Conservation (phyloP, 2,329 filamentous ascomycete species). For the Xylariaceae sp. region DNA sequence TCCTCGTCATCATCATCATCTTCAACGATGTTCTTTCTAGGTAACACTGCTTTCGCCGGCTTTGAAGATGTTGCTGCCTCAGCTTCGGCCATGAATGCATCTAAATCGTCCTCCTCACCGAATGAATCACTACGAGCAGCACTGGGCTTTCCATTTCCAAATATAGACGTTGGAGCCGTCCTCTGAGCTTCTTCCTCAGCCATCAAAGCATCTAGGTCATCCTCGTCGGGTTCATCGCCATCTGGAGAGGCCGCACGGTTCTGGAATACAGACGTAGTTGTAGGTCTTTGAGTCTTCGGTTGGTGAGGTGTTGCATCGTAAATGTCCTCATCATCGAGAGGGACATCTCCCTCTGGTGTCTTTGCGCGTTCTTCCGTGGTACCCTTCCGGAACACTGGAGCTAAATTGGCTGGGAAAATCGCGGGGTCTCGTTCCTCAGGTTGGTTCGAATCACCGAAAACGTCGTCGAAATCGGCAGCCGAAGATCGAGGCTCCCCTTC, state of each 20-base stretch:
- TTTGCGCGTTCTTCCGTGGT: slow-evolving; percentile 27
- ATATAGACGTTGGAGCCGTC: slow-evolving; percentile 17
- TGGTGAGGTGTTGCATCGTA: slow-evolving; percentile 51
- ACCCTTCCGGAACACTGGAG: slow-evolving; percentile 38
- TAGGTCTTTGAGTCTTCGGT: slow-evolving; percentile 19
- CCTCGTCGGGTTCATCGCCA: slow-evolving; percentile 31
- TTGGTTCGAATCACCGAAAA: slow-evolving; percentile 24
- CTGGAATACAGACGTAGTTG: slow-evolving; percentile 21
- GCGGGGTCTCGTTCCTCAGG: slow-evolving; percentile 27
- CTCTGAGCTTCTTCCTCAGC: slow-evolving; percentile 41
- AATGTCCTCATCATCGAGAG: slow-evolving; percentile 47
- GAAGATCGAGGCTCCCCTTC: slow-evolving; percentile 58
- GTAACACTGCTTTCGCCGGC: not conserved
- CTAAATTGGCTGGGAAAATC: slow-evolving; percentile 32
- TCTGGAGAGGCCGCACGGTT: slow-evolving; percentile 15
- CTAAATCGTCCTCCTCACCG: slow-evolving; percentile 36
- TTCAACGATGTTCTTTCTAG: not conserved
- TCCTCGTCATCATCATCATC: slow-evolving; percentile 13
- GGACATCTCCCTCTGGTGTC: slow-evolving; percentile 33
- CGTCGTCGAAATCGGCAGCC: slow-evolving; percentile 29
- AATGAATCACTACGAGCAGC: slow-evolving; percentile 1
- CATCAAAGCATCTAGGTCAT: slow-evolving; percentile 50
- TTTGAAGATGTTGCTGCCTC: slow-evolving; percentile 24
- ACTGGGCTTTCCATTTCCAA: slow-evolving; percentile 14
- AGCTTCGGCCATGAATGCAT: slow-evolving; percentile 39